phyloP scores from a whole-genome alignment of 495 filamentous ascomycete species.

The Peziza echinospora region DNA sequence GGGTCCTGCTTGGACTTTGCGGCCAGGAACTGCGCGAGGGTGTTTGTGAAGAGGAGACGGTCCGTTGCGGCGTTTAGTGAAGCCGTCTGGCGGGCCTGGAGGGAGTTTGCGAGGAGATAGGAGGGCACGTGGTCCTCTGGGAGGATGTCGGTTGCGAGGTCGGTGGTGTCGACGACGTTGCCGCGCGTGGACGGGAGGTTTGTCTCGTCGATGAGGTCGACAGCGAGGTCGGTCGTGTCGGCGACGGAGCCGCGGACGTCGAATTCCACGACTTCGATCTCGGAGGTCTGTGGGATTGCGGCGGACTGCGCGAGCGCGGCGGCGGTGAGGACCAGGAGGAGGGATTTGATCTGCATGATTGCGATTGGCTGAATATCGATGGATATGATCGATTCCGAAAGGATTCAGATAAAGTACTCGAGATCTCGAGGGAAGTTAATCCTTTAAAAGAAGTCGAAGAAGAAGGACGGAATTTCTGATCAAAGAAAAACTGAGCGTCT shows the following conservation, averaged over 20 bases:
- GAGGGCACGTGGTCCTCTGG: neutral
- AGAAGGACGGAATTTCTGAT: too few species aligned
- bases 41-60: conserved; percentile 1
- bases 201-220: neutral
- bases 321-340: neutral
- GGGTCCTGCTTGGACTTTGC: conserved; percentile 15
- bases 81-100: neutral
- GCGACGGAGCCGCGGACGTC: neutral
- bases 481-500: too few species aligned
- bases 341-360: neutral
- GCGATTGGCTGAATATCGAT: too few species aligned
- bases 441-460: too few species aligned
- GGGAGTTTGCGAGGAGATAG: too few species aligned
- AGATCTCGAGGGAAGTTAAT: too few species aligned
- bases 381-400: too few species aligned
- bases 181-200: conserved; percentile 6
- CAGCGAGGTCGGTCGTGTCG: neutral
- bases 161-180: conserved; percentile 1
- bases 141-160: conserved; percentile 6
- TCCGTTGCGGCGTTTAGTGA: conserved; percentile 2
- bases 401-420: too few species aligned
- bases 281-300: neutral
- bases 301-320: neutral
- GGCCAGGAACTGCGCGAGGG: conserved; percentile 3
- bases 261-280: neutral